Conservation (phyloP, 2,329 filamentous ascomycete species). For the Lomentospora prolificans region DNA sequence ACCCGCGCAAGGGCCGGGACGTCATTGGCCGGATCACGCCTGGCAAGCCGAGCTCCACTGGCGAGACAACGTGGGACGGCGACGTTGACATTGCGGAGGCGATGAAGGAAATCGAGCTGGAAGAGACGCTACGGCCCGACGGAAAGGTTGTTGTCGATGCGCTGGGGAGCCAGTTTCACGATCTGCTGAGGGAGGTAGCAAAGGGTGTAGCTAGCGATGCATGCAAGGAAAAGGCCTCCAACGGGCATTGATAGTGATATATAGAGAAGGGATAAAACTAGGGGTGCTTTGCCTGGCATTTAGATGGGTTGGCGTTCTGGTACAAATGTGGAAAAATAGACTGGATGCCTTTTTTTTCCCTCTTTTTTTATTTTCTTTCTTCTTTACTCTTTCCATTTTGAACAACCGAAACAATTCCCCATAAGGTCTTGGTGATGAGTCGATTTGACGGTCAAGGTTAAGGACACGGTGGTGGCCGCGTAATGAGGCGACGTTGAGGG, state of each 20-base stretch:
- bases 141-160: conserved; percentile 3
- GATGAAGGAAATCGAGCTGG: conserved; percentile 4
- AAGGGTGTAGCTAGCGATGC: not conserved
- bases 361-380: not conserved
- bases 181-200: conserved; percentile 4
- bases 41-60: conserved; percentile 14
- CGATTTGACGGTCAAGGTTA: not conserved
- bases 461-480: conserved; percentile 4
- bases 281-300: too few species aligned
- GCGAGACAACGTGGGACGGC: conserved; percentile 12
- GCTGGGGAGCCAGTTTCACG: conserved; percentile 3
- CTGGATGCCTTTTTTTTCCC: not conserved
- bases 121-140: not conserved
- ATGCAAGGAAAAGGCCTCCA: not conserved
- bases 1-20: not conserved
- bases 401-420: too few species aligned
- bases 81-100: not conserved
- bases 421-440: not conserved
- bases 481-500: not conserved
- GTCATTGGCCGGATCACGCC: conserved; percentile 9
- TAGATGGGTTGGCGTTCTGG: not conserved
- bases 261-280: not conserved
- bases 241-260: not conserved
- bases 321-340: not conserved
- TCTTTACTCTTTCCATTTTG: too few species aligned